phyloP scores from a whole-genome alignment of 345 rosid species.

The Salix dunnii region DNA sequence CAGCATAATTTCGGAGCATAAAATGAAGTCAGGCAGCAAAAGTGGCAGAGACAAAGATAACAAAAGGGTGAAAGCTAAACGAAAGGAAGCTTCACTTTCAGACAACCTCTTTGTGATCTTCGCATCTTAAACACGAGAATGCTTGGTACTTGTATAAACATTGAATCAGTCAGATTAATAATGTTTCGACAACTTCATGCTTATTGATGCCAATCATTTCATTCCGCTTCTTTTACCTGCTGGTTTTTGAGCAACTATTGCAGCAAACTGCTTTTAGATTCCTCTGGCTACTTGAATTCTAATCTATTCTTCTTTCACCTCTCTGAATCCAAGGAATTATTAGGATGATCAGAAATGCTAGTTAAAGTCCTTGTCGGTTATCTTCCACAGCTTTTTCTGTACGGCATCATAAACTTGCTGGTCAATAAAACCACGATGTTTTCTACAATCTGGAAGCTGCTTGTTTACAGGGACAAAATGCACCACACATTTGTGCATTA shows the following conservation, averaged over 20 bases:
- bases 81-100: not conserved
- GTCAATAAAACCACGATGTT: constrained; percentile 85
- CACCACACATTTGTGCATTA: constrained; percentile 94
- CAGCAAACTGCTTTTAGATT: constrained; percentile 17
- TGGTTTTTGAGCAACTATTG: constrained; percentile 10
- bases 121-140: not conserved
- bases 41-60: not conserved
- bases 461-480: constrained; percentile 83
- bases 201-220: constrained; percentile 42
- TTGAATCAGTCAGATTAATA: constrained; percentile 27
- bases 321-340: constrained; percentile 36
- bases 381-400: constrained; percentile 56
- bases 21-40: not conserved
- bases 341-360: not conserved
- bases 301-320: constrained; percentile 44
- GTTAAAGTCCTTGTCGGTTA: constrained; percentile 65
- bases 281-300: constrained; percentile 29
- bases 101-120: not conserved
- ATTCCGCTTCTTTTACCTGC: constrained; percentile 45
- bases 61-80: not conserved
- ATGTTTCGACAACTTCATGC: constrained; percentile 16
- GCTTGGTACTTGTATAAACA: constrained; percentile 13
- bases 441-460: constrained; percentile 71
- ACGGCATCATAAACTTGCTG: constrained; percentile 69
- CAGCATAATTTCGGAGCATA: not conserved